Evolutionary conservation across 192 early-diverging fungal genomes (phyloP).

Genomic region (Haplosporangium gracile): DNA sequence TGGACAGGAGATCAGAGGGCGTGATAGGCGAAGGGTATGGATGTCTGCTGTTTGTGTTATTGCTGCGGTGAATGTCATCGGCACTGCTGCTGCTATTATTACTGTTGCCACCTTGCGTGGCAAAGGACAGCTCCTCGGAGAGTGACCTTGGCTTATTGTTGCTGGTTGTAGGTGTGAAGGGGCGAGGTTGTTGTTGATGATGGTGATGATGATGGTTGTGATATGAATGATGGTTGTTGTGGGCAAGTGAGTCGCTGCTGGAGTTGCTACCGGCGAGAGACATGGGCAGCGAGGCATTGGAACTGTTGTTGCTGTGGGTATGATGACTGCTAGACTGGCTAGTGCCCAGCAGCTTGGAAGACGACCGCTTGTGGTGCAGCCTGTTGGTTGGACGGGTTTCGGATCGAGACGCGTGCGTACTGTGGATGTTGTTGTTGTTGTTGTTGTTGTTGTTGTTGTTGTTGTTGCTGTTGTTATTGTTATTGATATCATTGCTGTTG

Average conservation of each 20-base stretch:
- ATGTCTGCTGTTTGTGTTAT: conserved; percentile 5
- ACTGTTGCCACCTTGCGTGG: conserved; percentile 7
- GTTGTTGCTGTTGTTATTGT: too few species aligned
- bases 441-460: background rate
- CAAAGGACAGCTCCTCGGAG: conserved; percentile 37
- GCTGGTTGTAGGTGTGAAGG: background rate
- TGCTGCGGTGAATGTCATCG: conserved; percentile 12
- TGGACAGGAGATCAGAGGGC: conserved; percentile 44
- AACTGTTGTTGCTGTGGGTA: conserved; percentile 4
- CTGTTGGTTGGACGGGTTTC: conserved; percentile 6
- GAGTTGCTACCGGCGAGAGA: conserved; percentile 24
- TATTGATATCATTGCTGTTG: background rate
- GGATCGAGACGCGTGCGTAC: background rate
- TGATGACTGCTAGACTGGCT: conserved; percentile 1
- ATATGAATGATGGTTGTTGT: background rate
- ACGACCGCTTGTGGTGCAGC: conserved; percentile 30
- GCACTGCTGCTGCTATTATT: background rate
- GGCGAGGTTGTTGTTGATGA: background rate
- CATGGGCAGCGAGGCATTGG: conserved; percentile 21
- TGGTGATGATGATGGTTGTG: conserved; percentile 4
- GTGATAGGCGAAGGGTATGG: conserved; percentile 44
- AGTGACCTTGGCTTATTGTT: conserved; percentile 22
- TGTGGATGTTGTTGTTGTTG: background rate
- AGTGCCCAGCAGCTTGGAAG: conserved; percentile 24
- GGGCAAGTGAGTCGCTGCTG: conserved; percentile 27